phyloP scores from a whole-genome alignment of 805 yeast genomes.

The Candida tallmaniae region DNA sequence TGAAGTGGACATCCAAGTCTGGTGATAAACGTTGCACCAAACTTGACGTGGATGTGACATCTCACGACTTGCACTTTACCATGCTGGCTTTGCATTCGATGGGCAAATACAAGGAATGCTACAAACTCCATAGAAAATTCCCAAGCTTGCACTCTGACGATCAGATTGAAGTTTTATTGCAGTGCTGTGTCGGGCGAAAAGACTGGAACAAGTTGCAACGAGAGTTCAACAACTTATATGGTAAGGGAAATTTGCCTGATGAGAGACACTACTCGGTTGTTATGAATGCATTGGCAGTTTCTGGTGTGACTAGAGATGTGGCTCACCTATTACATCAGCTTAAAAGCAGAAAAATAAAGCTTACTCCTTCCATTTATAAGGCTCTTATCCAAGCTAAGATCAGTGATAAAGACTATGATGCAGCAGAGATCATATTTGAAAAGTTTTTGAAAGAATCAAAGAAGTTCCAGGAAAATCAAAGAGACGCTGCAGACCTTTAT shows the following conservation, averaged over 20 bases:
- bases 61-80: conserved; percentile 23
- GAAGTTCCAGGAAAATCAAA: too few relatives aligned
- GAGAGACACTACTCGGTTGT: conserved; percentile 55
- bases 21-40: too few relatives aligned
- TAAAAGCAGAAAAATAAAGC: conserved; percentile 39
- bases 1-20: too few relatives aligned
- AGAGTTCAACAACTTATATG: conserved; percentile 54
- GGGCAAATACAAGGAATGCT: conserved; percentile 17
- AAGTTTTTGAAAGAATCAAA: too few relatives aligned
- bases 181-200: conserved; percentile 39
- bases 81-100: conserved; percentile 26
- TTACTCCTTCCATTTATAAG: too few relatives aligned
- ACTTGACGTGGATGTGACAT: too few relatives aligned
- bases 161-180: conserved; percentile 47
- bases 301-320: conserved; percentile 46
- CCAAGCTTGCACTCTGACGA: conserved; percentile 41
- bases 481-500: conserved; percentile 20
- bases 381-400: conserved; percentile 44
- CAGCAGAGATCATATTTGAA: conserved; percentile 26
- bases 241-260: conserved; percentile 50
- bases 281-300: conserved; percentile 52
- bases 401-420: conserved; percentile 28
- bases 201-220: conserved; percentile 54
- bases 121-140: conserved; percentile 29
- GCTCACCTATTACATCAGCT: conserved; percentile 48